Base-by-base conservation (phyloP, 768 basidiomycete species). In the Phylloporus sp. region DNA sequence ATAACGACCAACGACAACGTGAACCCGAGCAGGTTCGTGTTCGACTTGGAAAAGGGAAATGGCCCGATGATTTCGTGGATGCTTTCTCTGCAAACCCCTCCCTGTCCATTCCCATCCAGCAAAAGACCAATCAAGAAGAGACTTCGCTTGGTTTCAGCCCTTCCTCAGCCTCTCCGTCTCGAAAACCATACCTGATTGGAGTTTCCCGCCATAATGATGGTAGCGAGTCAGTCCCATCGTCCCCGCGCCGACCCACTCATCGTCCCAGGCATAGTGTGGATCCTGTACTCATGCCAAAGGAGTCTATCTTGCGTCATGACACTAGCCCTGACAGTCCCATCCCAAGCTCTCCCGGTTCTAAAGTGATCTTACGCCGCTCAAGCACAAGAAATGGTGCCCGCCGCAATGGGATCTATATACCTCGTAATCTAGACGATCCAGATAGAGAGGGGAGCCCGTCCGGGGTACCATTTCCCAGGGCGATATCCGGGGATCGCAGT, bases 1-100 rank as follows among this genome's bases (percentile, higher is more conserved):
- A 55, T 47, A 62, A 62, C 52, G 51, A 54, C 54, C 38, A 60
- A 59, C 46, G 58, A 53, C 48, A 54, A 54, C 58, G 42, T 59
- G 58, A 68, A 53, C 50, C 56, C 12, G 66, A 73, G 49, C 72
- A 69, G 57, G 61, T 62, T 29, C 62, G 67, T 39, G 74, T 88
- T 55, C 77, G 82, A 49, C 78, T 89, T 29, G 81, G 82, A 29
- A 87, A 89, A 65, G 88, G 85, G 52, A 88, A 86, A 67, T 90
- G 86, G 86, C 86, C 89, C 0, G 86, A 89, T 68, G 88, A 89
- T 66, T 87, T 89, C 64, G 64, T 90, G 49, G 81, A 82, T 57
- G 81, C 73, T 26, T 79, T 86, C 54, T 73, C 75, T 48, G 56
- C 54, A 36, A 57, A 46, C 49, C 64, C 66, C 68, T 36, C 59